Conservation (phyloP, 2,329 filamentous ascomycete species). For the Colletotrichum chrysophilum region DNA sequence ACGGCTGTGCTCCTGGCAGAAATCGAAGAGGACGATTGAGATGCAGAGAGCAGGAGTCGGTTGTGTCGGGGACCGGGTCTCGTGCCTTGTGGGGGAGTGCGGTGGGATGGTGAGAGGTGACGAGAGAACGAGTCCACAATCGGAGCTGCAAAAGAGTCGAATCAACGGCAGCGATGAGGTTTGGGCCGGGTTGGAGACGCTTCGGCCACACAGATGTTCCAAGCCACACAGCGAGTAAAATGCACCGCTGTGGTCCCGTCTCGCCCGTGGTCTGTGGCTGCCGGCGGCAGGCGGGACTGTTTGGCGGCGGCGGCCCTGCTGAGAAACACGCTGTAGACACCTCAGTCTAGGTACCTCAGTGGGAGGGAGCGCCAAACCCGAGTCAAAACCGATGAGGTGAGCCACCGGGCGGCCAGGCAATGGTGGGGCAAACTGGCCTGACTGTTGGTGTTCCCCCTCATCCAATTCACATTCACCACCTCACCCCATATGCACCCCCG, state of each 20-base stretch:
- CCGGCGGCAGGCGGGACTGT: not conserved
- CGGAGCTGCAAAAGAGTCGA: conserved; percentile 11
- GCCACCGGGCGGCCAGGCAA: not conserved
- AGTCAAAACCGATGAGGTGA: not conserved
- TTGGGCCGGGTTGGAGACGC: not conserved
- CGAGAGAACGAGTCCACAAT: conserved; percentile 13
- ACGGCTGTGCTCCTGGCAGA: not conserved
- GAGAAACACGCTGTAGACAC: not conserved
- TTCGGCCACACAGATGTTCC: conserved; percentile 16
- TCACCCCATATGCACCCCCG: not conserved
- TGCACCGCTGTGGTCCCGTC: not conserved
- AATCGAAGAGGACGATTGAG: not conserved
- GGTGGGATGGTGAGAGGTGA: not conserved
- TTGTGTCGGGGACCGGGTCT: conserved; percentile 16
- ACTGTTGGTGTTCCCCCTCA: not conserved
- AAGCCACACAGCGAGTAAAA: not conserved
- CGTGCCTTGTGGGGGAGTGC: conserved; percentile 13
- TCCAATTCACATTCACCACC: not conserved
- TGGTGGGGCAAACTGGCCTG: not conserved
- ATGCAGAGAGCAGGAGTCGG: conserved; percentile 5
- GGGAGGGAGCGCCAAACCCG: not conserved
- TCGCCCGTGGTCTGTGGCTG: not conserved
- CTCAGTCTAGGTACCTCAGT: not conserved
- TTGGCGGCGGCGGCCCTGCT: not conserved
- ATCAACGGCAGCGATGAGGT: not conserved